Evolutionary conservation across 1,284 basidiomycete genomes (phyloP), one percentile per base, ranked within the genome.

Genomic region (Microbotryum lychnidis-dioicae): DNA sequence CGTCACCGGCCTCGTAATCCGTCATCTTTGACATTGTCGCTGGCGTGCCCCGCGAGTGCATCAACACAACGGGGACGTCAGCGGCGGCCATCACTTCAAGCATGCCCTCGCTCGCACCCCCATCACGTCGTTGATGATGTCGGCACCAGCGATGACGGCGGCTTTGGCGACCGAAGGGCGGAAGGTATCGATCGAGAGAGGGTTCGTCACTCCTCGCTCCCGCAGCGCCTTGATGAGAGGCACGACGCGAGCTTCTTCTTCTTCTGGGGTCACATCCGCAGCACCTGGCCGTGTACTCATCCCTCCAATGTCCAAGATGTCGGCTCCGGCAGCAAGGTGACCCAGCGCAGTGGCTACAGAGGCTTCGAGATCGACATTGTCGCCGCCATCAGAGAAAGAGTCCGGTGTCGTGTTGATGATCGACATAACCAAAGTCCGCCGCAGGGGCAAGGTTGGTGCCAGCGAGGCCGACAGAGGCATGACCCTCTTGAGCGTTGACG

Each of bases 341-440:
- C 70, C 70, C 18, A 69, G 60, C 1, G 68, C 61, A 16, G 66
- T 57, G 7, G 71, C 58, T 14, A 74, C 65, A 9, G 74, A 73
- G 16, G 62, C 20, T 0, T 54, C 7, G 7, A 83, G 63, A 0
- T 77, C 78, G 67, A 81, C 78, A 71, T 89, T 79, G 48, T 77
- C 75, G 1, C 85, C 81, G 7, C 91, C 91, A 68, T 97, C 92
- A 0, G 93, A 97, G 77, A 98, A 98, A 0, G 92, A 97, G 76
- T 99, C 93, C 1, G 96, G 96, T 0, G 96, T 98, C 4, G 84
- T 82, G 73, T 98, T 97, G 68, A 98, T 82, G 6, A 91, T 97
- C 0, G 87, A 88, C 96, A 98, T 98, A 62, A 97, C 75, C 62
- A 82, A 81, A 1, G 89, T 91, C 2, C 67, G 65, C 20, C 53